Evolutionary conservation across 1,284 basidiomycete genomes (phyloP), one percentile per base, ranked within the genome.

Genomic region (Coniophora puteana): DNA sequence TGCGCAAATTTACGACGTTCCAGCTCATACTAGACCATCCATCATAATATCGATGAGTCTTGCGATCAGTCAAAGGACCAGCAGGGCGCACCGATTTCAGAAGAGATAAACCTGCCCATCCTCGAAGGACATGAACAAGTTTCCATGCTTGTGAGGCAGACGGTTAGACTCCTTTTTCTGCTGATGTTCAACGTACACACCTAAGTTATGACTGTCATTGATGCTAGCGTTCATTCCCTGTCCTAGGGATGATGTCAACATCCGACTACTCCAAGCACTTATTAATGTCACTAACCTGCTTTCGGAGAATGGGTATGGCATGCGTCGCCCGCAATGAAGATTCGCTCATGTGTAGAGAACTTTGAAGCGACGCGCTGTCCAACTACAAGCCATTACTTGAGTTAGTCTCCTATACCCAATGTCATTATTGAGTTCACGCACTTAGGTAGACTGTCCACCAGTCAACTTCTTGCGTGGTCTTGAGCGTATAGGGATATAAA

Each of bases 281-380:
- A n/a, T n/a, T 1, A 3, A 13, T 22, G 30, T 20, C 1, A 46
- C 53, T n/a, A 36, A 68, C 82, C 74, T 66, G 75, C 58, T 67
- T 78, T 89, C 1, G 86, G 86, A 1, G 83, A 86, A 60, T 89
- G 87, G 0, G 86, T 89, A 55, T 89, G 86, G 51, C 78, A 85
- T 5, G 80, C 81, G 63, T 85, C 82, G 1, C 83, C 84, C 1
- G 78, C 83, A 46, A 89, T 87, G 58, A 89, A 88, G 2, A 87
- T 71, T 1, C 85, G 74, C 22, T 87, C 76, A 20, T 77, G 56
- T 1, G 75, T 64, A 5, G 79, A 79, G 58, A 76, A 88, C 12
- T 65, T 62, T 4, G 78, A 73, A 1, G 83, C 83, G 4, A 89
- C 80, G 3, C 85, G 74, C 55, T 89, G 85, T 2, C 84, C 84